phyloP scores from a whole-genome alignment of 805 yeast genomes.

The Candida ipomoeae region DNA sequence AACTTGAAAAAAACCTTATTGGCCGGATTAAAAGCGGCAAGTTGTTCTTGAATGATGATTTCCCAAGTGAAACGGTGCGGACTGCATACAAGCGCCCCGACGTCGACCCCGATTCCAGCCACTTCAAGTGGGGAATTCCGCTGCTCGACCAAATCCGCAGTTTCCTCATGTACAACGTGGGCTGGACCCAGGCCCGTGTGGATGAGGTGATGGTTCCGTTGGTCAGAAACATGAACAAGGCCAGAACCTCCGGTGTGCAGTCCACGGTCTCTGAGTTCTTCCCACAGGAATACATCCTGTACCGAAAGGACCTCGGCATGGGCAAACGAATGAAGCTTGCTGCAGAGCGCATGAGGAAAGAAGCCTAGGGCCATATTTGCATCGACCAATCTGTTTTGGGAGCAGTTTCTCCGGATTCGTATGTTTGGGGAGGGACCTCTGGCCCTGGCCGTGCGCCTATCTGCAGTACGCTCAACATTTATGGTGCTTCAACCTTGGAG shows the following conservation, averaged over 20 bases:
- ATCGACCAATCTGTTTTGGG: neutral
- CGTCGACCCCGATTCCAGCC: conserved; percentile 75
- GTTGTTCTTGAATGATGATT: conserved; percentile 52
- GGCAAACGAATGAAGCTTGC: conserved; percentile 65
- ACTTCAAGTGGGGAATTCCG: conserved; percentile 88
- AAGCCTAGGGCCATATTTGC: neutral
- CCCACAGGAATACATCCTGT: conserved; percentile 51
- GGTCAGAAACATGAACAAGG: conserved; percentile 69
- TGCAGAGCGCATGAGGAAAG: conserved; percentile 22
- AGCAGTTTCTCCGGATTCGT: too few species aligned
- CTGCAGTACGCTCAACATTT: too few species aligned
- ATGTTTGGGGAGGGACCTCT: too few species aligned
- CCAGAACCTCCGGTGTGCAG: conserved; percentile 52
- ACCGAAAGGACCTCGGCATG: conserved; percentile 42
- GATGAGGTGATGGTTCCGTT: conserved; percentile 86
- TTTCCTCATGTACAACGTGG: conserved; percentile 63
- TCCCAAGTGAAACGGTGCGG: conserved; percentile 66
- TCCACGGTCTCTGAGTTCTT: conserved; percentile 63
- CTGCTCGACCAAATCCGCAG: conserved; percentile 74
- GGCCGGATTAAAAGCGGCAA: conserved; percentile 51
- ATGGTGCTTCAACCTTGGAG: too few species aligned
- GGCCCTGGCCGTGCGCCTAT: too few species aligned
- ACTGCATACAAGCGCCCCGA: conserved; percentile 78
- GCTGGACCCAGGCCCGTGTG: conserved; percentile 73
- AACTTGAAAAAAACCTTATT: conserved; percentile 56